A percentile compares a stretch with the other conserved stretches of the same genome.
Conservation (phyloP, 108 stramenopile species). For the Aurantiochytrium sp. region DNA sequence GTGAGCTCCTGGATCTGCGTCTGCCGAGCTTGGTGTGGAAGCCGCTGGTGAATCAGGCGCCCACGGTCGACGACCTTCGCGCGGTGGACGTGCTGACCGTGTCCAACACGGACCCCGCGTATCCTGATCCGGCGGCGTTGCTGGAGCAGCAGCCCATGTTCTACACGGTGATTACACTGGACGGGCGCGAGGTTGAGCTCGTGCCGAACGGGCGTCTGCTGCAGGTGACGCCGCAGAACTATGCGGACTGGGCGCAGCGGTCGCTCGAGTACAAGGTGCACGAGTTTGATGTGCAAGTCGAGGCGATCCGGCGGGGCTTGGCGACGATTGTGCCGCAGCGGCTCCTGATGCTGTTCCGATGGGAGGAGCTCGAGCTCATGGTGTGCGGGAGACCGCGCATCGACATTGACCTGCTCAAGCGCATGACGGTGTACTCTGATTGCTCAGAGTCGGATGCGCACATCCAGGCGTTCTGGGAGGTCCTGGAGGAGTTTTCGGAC, state of each 20-base stretch:
- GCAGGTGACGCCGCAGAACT: constrained; percentile 52
- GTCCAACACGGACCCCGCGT: constrained; percentile 24
- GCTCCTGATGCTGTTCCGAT: constrained; percentile 53
- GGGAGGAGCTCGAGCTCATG: constrained; percentile 53
- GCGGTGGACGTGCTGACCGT: constrained; percentile 46
- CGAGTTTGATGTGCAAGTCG: constrained; percentile 50
- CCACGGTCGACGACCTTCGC: constrained; percentile 46
- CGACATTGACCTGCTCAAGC: constrained; percentile 52
- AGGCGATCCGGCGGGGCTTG: constrained; percentile 51
- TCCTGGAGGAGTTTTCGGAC: constrained; percentile 47
- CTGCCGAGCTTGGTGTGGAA: constrained; percentile 51
- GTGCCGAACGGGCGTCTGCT: constrained; percentile 42
- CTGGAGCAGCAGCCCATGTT: neutral
- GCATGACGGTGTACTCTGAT: constrained; percentile 48
- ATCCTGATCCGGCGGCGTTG: neutral
- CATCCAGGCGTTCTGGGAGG: constrained; percentile 57
- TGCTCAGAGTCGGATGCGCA: constrained; percentile 39
- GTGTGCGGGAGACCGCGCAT: constrained; percentile 55
- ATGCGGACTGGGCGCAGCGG: constrained; percentile 25
- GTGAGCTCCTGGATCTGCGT: constrained; percentile 36
- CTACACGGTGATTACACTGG: constrained; percentile 25
- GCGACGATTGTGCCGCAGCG: constrained; percentile 43
- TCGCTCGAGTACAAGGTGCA: neutral
- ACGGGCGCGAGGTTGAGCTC: constrained; percentile 53
- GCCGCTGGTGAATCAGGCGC: constrained; percentile 44